A percentile compares a stretch with the other conserved stretches of the same genome.
phyloP scores from a whole-genome alignment of 2,329 filamentous ascomycete species.

The Cladosporium sphaerospermum region DNA sequence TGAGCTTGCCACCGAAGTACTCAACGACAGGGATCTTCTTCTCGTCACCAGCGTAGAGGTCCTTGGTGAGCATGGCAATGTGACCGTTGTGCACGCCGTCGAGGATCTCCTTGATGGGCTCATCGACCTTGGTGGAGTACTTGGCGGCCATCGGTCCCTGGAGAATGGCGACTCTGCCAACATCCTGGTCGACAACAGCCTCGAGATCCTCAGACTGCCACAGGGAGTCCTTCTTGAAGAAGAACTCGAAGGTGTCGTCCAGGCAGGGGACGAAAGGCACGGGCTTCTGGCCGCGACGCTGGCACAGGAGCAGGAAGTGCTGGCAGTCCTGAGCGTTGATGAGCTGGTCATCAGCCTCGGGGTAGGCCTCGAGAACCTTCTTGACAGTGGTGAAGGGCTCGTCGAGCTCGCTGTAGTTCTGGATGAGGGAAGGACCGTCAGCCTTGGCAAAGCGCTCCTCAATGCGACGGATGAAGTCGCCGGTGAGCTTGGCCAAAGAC shows the following conservation, averaged over 20 bases:
- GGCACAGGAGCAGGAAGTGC: slow-evolving; percentile 89
- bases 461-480: slow-evolving; percentile 92
- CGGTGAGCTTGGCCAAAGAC: slow-evolving; percentile 74
- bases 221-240: slow-evolving; percentile 99
- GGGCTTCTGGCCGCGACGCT: slow-evolving; percentile 88
- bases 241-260: slow-evolving; percentile 97
- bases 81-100: slow-evolving; percentile 85
- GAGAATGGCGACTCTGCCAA: slow-evolving; percentile 90
- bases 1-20: slow-evolving; percentile 88
- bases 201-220: slow-evolving; percentile 99
- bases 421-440: slow-evolving; percentile 69
- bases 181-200: slow-evolving; percentile 91
- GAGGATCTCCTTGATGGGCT: slow-evolving; percentile 91
- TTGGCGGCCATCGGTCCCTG: slow-evolving; percentile 90
- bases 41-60: slow-evolving; percentile 71
- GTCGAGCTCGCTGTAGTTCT: slow-evolving; percentile 82
- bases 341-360: slow-evolving; percentile 80
- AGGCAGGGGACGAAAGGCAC: slow-evolving; percentile 93
- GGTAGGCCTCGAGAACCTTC: slow-evolving; percentile 73
- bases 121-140: slow-evolving; percentile 82
- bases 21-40: slow-evolving; percentile 76
- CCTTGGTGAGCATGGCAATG: slow-evolving; percentile 69
- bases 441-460: slow-evolving; percentile 88
- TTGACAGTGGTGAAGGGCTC: slow-evolving; percentile 74
- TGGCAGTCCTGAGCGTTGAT: slow-evolving; percentile 98